These are phyloP conservation scores for Iodosphaeria phyllophila DNA, from an alignment of 2,329 filamentous ascomycete genomes.

Conservation along the genomic window DNA sequence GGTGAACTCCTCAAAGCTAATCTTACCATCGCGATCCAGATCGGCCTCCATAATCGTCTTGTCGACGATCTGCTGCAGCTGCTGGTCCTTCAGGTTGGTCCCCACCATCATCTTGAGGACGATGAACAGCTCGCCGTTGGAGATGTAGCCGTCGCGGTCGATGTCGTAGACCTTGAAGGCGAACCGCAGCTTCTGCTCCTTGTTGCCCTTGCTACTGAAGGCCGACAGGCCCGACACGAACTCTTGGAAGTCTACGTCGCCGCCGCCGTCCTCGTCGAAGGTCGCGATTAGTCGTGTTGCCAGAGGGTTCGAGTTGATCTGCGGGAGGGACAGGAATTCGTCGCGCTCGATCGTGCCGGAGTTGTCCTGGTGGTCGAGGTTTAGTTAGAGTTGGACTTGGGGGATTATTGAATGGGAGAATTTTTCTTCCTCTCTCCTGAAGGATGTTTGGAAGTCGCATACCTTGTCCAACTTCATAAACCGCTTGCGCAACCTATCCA, in stretches of 20 bases:
- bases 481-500: constrained; percentile 84
- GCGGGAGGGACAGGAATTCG: constrained; percentile 90
- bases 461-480: constrained; percentile 99
- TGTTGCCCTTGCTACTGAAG: constrained; percentile 96
- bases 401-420: too few species aligned
- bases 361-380: constrained; percentile 51
- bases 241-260: constrained; percentile 96
- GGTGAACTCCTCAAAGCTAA: constrained; percentile 97
- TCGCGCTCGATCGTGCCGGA: constrained; percentile 97
- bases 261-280: constrained; percentile 95
- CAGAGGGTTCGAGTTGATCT: constrained; percentile 94
- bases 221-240: constrained; percentile 91
- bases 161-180: constrained; percentile 99
- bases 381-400: too few species aligned
- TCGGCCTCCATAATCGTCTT: constrained; percentile 99
- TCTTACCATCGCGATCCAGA: constrained; percentile 87
- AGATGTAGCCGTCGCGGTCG: constrained; percentile 94
- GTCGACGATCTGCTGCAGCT: constrained; percentile 97
- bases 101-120: constrained; percentile 99
- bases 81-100: constrained; percentile 96
- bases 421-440: too few species aligned
- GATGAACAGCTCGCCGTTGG: constrained; percentile 97
- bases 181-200: constrained; percentile 94
- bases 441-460: constrained; percentile 9
- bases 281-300: constrained; percentile 98